phyloP scores from a whole-genome alignment of 1,284 basidiomycete species.

The Austroboletus olivaceoglutinosus region DNA sequence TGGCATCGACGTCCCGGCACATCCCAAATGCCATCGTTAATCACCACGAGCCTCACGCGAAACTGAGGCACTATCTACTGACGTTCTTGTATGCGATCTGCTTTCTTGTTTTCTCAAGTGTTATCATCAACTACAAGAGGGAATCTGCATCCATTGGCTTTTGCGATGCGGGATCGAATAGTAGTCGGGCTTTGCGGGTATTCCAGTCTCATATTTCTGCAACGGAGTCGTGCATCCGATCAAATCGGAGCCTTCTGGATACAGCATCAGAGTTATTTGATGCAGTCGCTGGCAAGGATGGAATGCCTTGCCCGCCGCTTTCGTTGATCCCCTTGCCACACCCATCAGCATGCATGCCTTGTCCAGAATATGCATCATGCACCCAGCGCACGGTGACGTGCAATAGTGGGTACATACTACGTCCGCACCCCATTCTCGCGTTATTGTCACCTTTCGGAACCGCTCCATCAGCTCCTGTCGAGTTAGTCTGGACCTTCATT shows the following conservation, averaged over 20 bases:
- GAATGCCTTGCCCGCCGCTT: constrained; percentile 50
- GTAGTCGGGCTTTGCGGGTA: constrained; percentile 60
- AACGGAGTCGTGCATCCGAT: constrained; percentile 58
- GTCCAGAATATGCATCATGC: constrained; percentile 82
- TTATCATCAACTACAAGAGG: constrained; percentile 54
- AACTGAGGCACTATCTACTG: constrained; percentile 28
- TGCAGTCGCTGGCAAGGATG: constrained; percentile 32
- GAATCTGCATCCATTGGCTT: constrained; percentile 78
- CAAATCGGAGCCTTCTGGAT: constrained; percentile 48
- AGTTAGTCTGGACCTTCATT: constrained; percentile 46
- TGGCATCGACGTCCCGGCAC: constrained; percentile 36
- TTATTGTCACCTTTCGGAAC: constrained; percentile 39
- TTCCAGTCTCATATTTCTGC: constrained; percentile 46
- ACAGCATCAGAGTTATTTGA: constrained; percentile 30
- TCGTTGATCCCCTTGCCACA: constrained; percentile 57
- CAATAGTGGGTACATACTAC: constrained; percentile 72
- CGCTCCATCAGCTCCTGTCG: constrained; percentile 41
- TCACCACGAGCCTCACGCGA: constrained; percentile 11
- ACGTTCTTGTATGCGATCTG: constrained; percentile 42
- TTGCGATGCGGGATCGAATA: constrained; percentile 68
- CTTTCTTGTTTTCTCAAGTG: constrained; percentile 39
- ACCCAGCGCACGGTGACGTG: constrained; percentile 64
- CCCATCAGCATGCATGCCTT: constrained; percentile 77
- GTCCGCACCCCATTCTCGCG: constrained; percentile 56
- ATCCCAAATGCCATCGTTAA: constrained; percentile 36